phyloP scores from a whole-genome alignment of 805 yeast species.

The Saccharomycopsis oosterbeekiorum region DNA sequence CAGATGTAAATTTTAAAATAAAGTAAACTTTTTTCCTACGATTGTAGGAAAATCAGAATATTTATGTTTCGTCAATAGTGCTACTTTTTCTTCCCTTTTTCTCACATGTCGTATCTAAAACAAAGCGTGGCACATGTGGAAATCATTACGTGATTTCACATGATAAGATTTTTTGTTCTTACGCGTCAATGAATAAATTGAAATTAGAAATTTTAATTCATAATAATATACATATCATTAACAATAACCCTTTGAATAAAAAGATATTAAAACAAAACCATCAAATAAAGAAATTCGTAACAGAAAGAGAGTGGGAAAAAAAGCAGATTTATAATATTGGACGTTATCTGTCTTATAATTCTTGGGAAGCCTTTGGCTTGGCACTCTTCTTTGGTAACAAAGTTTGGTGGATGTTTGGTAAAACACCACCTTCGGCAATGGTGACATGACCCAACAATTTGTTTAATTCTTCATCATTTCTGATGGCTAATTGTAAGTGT shows the following conservation, averaged over 20 bases:
- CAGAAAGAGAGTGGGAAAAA: neutral
- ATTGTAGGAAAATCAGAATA: no score
- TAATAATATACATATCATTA: conserved; percentile 1
- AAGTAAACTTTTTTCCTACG: no score
- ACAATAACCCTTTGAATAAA: neutral
- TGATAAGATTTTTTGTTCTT: neutral
- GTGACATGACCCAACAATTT: conserved; percentile 88
- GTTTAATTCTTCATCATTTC: conserved; percentile 98
- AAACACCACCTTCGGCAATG: conserved; percentile 98
- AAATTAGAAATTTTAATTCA: neutral
- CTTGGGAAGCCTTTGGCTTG: conserved; percentile 57
- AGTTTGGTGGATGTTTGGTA: conserved; percentile 93
- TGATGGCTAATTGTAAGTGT: conserved; percentile 96
- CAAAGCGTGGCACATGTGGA: neutral
- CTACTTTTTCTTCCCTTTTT: no score
- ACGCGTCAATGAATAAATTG: neutral
- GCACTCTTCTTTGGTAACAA: conserved; percentile 74
- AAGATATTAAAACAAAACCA: neutral
- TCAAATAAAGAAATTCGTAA: neutral
- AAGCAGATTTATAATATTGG: neutral
- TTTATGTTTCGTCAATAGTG: no score
- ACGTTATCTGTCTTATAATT: conserved; percentile 34
- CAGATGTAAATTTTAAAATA: neutral
- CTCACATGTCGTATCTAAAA: no score
- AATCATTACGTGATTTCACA: neutral